Conservation (phyloP, 257 asterid species). For the Solanum medicagineum region DNA sequence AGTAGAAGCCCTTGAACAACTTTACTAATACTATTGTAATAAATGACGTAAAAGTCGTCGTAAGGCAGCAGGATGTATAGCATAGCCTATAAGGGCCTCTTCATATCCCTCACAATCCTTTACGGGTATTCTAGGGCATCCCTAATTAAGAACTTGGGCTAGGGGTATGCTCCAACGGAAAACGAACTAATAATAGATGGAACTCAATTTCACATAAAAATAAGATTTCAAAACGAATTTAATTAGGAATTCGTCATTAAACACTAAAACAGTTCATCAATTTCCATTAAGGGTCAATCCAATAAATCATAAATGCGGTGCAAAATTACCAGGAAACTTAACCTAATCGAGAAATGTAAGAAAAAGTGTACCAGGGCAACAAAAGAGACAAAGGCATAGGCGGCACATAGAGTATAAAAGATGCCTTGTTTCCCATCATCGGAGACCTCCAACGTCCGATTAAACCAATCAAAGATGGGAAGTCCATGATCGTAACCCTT, state of each 20-base stretch:
- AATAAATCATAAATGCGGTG: neutral
- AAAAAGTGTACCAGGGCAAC: slow-evolving; percentile 14
- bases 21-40: neutral
- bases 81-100: neutral
- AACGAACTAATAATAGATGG: neutral
- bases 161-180: no score
- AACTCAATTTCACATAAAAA: neutral
- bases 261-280: neutral
- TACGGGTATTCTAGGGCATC: neutral
- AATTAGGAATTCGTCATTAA: neutral
- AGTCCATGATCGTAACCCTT: neutral
- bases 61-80: neutral
- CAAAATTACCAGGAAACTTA: neutral
- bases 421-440: slow-evolving; percentile 2
- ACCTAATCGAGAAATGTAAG: neutral
- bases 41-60: neutral
- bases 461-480: slow-evolving; percentile 7
- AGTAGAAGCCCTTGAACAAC: neutral
- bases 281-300: neutral
- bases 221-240: neutral
- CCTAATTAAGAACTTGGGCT: neutral
- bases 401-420: slow-evolving; percentile 18
- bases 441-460: neutral
- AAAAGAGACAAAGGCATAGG: slow-evolving; percentile 14
- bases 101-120: neutral